Percentiles rank a stretch among this genome's conserved stretches.
Conservation (phyloP, 805 yeast species). For the Metschnikowia lunata region DNA sequence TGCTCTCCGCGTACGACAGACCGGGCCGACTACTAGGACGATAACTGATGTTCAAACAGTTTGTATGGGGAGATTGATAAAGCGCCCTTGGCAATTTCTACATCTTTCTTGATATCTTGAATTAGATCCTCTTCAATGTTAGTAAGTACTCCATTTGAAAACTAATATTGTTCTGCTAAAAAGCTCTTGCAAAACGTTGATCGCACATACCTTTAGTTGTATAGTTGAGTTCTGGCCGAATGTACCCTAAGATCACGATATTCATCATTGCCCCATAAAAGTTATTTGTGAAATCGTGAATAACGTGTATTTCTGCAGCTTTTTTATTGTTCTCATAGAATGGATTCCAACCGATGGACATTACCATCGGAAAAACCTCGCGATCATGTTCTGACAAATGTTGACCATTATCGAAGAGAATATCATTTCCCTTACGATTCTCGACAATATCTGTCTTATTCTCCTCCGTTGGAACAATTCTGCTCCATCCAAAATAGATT, state of each 20-base stretch:
- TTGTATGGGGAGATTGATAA: slow-evolving; percentile 21
- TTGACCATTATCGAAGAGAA: slow-evolving; percentile 58
- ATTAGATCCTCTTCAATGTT: slow-evolving; percentile 65
- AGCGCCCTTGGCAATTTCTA: slow-evolving; percentile 55
- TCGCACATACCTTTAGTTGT: slow-evolving; percentile 48
- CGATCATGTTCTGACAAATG: slow-evolving; percentile 41
- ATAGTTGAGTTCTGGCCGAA: slow-evolving; percentile 87
- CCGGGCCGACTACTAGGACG: background rate
- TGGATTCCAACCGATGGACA: slow-evolving; percentile 96
- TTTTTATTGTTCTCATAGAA: slow-evolving; percentile 74
- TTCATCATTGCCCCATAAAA: slow-evolving; percentile 82
- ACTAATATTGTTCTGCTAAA: too few relatives aligned
- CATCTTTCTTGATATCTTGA: slow-evolving; percentile 77
- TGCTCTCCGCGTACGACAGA: background rate
- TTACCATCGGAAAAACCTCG: slow-evolving; percentile 74
- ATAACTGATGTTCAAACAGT: background rate
- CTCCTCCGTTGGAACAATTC: slow-evolving; percentile 19
- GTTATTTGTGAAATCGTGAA: slow-evolving; percentile 60
- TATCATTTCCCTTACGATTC: slow-evolving; percentile 19
- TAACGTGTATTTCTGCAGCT: slow-evolving; percentile 82
- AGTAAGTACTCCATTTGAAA: slow-evolving; percentile 12
- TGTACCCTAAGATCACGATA: slow-evolving; percentile 76
- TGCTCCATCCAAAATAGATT: slow-evolving; percentile 83
- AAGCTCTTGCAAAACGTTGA: too few relatives aligned
- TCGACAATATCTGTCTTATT: slow-evolving; percentile 8